Conservation (phyloP, 352 stramenopile genomes). For the Phytophthora pluvialis region DNA sequence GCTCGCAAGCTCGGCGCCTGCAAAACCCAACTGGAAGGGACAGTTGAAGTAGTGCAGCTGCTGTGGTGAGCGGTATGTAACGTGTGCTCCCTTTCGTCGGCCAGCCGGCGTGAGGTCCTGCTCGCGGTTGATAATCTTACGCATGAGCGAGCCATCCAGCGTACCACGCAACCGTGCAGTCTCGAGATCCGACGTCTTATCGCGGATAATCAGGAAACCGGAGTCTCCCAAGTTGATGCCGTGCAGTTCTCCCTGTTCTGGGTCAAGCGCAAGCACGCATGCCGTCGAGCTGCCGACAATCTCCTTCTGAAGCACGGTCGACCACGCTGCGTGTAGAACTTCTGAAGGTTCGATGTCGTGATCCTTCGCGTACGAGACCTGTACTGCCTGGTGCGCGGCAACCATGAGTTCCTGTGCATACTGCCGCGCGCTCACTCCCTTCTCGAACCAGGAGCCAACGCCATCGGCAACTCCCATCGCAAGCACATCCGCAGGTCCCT, state of each 20-base stretch:
- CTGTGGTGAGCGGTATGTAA: conserved; percentile 95
- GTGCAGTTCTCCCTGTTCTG: conserved; percentile 91
- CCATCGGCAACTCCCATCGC: conserved; percentile 96
- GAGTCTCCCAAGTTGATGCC: conserved; percentile 96
- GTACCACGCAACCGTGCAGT: conserved; percentile 69
- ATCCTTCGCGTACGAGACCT: conserved; percentile 66
- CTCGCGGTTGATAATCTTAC: conserved; percentile 73
- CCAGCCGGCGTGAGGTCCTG: conserved; percentile 70
- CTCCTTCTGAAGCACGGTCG: conserved; percentile 87
- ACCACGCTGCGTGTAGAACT: conserved; percentile 76
- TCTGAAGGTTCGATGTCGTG: conserved; percentile 67
- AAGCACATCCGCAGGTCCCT: conserved; percentile 79
- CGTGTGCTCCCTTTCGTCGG: conserved; percentile 76
- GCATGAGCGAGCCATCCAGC: conserved; percentile 74
- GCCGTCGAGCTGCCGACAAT: conserved; percentile 94
- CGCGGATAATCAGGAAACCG: conserved; percentile 84
- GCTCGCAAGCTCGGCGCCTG: conserved; percentile 48
- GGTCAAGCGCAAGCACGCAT: conserved; percentile 93
- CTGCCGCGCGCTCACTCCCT: conserved; percentile 83
- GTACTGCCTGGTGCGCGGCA: conserved; percentile 66
- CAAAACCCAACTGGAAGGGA: conserved; percentile 92
- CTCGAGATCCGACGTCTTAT: conserved; percentile 77
- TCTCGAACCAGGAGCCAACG: conserved; percentile 96
- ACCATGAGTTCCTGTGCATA: conserved; percentile 85
- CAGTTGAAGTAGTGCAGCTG: conserved; percentile 98